Percentiles rank a stretch among this genome's conserved stretches.
phyloP scores from a whole-genome alignment of 2,329 filamentous ascomycete genomes.

The Piedraia hortae region DNA sequence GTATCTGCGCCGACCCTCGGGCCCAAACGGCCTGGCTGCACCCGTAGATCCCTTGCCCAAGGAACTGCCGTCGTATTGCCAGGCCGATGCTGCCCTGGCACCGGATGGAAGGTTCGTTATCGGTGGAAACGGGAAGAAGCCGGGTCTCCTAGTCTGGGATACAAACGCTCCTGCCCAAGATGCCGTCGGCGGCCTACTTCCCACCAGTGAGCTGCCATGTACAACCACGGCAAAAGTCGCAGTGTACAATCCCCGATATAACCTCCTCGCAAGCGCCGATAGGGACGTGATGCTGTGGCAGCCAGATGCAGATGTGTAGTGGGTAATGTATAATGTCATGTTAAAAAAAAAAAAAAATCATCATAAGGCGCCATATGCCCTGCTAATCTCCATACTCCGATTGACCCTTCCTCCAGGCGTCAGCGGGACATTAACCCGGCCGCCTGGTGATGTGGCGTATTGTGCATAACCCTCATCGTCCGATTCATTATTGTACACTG shows the following conservation, averaged over 20 bases:
- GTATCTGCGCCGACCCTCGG: conserved; percentile 10
- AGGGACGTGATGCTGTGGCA: conserved; percentile 34
- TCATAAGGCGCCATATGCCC: conserved; percentile 16
- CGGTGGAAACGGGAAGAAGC: conserved; percentile 36
- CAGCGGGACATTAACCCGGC: conserved; percentile 28
- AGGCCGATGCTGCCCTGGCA: conserved; percentile 63
- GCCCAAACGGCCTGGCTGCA: too few relatives aligned
- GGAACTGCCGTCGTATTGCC: conserved; percentile 10
- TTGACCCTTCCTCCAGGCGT: conserved; percentile 35
- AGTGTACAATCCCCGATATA: conserved; percentile 73
- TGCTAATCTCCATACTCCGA: conserved; percentile 34
- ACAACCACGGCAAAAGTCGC: conserved; percentile 41
- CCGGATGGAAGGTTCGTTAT: conserved; percentile 75
- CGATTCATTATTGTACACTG: conserved; percentile 33
- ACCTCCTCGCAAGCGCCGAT: conserved; percentile 75
- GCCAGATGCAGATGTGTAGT: conserved; percentile 19
- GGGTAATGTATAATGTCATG: too few relatives aligned
- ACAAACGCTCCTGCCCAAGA: too few relatives aligned
- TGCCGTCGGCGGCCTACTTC: conserved; percentile 30
- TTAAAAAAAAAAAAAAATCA: too few relatives aligned
- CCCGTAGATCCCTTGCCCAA: conserved; percentile 18
- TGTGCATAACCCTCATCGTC: conserved; percentile 17
- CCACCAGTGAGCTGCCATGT: conserved; percentile 35
- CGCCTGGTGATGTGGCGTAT: conserved; percentile 2
- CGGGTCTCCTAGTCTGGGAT: conserved; percentile 72